Conservation (phyloP, 306 rosid genomes). For the Morella rubra region DNA sequence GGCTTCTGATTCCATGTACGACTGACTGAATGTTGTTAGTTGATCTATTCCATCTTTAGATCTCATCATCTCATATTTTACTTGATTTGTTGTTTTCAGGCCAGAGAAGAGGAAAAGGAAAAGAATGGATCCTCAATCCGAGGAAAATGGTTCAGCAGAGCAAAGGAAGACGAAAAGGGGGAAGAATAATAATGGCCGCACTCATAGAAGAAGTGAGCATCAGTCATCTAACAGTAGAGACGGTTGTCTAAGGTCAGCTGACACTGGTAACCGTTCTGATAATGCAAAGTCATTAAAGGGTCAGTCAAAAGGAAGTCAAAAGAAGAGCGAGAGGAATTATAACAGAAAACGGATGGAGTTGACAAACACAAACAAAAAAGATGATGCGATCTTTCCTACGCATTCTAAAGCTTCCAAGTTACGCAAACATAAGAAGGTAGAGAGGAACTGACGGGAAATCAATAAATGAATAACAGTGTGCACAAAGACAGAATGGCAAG, state of each 20-base stretch:
- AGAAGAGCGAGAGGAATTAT: slow-evolving; percentile 24
- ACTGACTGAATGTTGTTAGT: background rate
- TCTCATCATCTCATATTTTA: slow-evolving; percentile 1
- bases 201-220: slow-evolving; percentile 22
- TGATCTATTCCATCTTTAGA: background rate
- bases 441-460: slow-evolving; percentile 29
- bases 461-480: slow-evolving; percentile 4
- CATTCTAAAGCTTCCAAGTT: slow-evolving; percentile 35
- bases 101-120: slow-evolving; percentile 40
- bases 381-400: slow-evolving; percentile 29
- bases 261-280: slow-evolving; percentile 39
- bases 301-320: slow-evolving; percentile 30
- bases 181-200: slow-evolving; percentile 23
- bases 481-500: slow-evolving; percentile 14
- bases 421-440: slow-evolving; percentile 24
- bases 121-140: slow-evolving; percentile 20
- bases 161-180: slow-evolving; percentile 45
- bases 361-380: slow-evolving; percentile 18
- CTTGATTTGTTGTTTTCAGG: slow-evolving; percentile 36
- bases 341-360: slow-evolving; percentile 27
- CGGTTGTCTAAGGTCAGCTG: slow-evolving; percentile 27
- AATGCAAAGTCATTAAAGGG: slow-evolving; percentile 30
- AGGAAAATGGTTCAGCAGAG: slow-evolving; percentile 32
- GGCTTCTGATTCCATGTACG: slow-evolving; percentile 40
- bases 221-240: slow-evolving; percentile 9